Percentiles rank a stretch among this genome's conserved stretches.
These are phyloP conservation scores for Xerocomellus dryophilus DNA, from an alignment of 768 basidiomycete genomes.

Conservation along the genomic window DNA sequence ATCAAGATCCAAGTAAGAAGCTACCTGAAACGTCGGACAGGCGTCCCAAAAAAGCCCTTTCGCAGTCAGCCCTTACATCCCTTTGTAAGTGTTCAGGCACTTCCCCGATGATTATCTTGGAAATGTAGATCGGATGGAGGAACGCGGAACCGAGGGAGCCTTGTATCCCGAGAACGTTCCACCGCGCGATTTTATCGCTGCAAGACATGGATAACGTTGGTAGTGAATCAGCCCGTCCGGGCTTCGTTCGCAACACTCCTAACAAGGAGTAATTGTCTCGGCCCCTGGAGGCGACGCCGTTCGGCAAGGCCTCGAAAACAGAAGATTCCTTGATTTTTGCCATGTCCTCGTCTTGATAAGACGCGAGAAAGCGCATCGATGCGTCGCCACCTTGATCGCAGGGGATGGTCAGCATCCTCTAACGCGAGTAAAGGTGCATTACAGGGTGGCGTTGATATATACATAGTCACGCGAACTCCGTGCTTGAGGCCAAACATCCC, in stretches of 20 bases:
- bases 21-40: constrained; percentile 45
- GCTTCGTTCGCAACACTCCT: constrained; percentile 87
- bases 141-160: constrained; percentile 67
- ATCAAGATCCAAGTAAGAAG: background rate
- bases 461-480: constrained; percentile 58
- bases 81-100: constrained; percentile 43
- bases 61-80: constrained; percentile 57
- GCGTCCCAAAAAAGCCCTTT: constrained; percentile 62
- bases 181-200: constrained; percentile 90
- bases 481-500: constrained; percentile 46
- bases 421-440: constrained; percentile 44
- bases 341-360: constrained; percentile 69
- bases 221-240: constrained; percentile 86
- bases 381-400: constrained; percentile 82
- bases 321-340: constrained; percentile 62
- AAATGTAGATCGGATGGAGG: constrained; percentile 62
- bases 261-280: constrained; percentile 73
- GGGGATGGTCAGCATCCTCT: constrained; percentile 29
- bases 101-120: constrained; percentile 68
- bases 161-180: constrained; percentile 83
- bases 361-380: constrained; percentile 74
- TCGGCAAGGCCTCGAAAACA: constrained; percentile 33
- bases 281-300: constrained; percentile 57
- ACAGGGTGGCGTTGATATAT: constrained; percentile 72
- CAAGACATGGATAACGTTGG: constrained; percentile 87